phyloP scores from a whole-genome alignment of 352 stramenopile genomes.

The Pseudoperonospora humuli region DNA sequence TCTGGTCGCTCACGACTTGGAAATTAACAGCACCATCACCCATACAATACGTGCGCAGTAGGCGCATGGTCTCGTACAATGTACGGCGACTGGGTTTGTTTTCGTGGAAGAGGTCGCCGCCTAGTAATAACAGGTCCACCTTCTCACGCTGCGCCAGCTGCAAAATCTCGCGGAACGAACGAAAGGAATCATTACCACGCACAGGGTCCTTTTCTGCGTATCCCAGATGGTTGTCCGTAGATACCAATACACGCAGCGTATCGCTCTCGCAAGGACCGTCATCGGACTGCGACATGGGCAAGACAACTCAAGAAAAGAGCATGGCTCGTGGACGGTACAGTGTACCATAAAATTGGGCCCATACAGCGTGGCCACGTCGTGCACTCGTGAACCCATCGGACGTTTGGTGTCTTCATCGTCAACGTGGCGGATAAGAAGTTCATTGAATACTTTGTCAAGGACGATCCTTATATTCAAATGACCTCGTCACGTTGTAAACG shows the following conservation, averaged over 20 bases:
- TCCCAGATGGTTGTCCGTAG: conserved; percentile 98
- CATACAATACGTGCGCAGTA: conserved; percentile 94
- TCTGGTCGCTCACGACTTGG: conserved; percentile 88
- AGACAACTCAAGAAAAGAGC: too few relatives aligned
- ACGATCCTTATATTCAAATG: too few relatives aligned
- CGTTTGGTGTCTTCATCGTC: too few relatives aligned
- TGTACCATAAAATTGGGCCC: too few relatives aligned
- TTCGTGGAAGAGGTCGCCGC: conserved; percentile 98
- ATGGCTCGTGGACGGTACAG: too few relatives aligned
- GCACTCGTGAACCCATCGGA: too few relatives aligned
- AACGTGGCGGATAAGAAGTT: too few relatives aligned
- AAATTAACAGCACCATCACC: conserved; percentile 79
- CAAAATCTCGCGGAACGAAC: conserved; percentile 85
- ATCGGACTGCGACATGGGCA: conserved; percentile 12
- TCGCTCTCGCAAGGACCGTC: conserved; percentile 20
- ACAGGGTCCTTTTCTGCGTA: conserved; percentile 95
- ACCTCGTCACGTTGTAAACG: too few relatives aligned
- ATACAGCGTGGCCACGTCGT: too few relatives aligned
- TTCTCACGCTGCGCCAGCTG: conserved; percentile 47
- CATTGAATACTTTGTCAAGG: too few relatives aligned
- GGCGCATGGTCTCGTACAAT: conserved; percentile 95
- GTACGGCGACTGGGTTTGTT: conserved; percentile 97
- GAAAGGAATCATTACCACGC: conserved; percentile 90
- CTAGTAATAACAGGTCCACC: conserved; percentile 92
- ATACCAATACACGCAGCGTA: conserved; percentile 88